Conservation (phyloP, 2,329 filamentous ascomycete species). For the Neonectria magnoliae region DNA sequence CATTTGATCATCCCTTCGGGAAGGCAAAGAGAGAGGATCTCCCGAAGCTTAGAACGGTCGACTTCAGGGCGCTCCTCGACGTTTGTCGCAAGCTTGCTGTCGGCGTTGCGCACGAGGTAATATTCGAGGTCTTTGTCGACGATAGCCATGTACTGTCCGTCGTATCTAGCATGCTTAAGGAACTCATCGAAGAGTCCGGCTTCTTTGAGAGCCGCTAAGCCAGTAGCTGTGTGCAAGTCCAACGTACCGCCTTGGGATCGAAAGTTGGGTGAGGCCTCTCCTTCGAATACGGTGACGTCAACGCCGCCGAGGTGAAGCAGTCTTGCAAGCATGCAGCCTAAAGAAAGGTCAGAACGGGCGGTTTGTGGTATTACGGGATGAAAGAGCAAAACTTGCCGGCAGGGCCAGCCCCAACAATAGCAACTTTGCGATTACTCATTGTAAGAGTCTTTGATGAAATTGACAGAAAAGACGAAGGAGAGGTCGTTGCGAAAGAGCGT, state of each 20-base stretch:
- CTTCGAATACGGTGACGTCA: conserved; percentile 61
- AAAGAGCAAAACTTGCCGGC: conserved; percentile 32
- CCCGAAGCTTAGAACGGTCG: conserved; percentile 57
- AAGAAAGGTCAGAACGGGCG: conserved; percentile 11
- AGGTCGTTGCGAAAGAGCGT: background rate
- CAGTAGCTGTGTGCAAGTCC: conserved; percentile 62
- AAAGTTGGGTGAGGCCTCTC: conserved; percentile 54
- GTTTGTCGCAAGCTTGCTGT: conserved; percentile 28
- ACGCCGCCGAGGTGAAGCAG: conserved; percentile 60
- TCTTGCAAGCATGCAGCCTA: conserved; percentile 52
- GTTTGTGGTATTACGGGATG: background rate
- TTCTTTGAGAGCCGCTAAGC: conserved; percentile 61
- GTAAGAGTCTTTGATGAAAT: background rate
- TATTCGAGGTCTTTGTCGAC: conserved; percentile 53
- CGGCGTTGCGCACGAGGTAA: conserved; percentile 43
- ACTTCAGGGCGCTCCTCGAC: conserved; percentile 61
- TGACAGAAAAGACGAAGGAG: background rate
- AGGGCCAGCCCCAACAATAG: conserved; percentile 44
- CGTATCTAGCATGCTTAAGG: conserved; percentile 59
- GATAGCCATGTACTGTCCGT: conserved; percentile 61
- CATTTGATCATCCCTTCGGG: conserved; percentile 57
- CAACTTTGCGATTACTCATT: conserved; percentile 39
- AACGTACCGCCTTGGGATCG: conserved; percentile 63
- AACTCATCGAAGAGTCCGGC: conserved; percentile 62
- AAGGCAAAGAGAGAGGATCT: conserved; percentile 57